phyloP scores from a whole-genome alignment of 192 early-diverging fungal genomes.

The Gonapodya prolifera region DNA sequence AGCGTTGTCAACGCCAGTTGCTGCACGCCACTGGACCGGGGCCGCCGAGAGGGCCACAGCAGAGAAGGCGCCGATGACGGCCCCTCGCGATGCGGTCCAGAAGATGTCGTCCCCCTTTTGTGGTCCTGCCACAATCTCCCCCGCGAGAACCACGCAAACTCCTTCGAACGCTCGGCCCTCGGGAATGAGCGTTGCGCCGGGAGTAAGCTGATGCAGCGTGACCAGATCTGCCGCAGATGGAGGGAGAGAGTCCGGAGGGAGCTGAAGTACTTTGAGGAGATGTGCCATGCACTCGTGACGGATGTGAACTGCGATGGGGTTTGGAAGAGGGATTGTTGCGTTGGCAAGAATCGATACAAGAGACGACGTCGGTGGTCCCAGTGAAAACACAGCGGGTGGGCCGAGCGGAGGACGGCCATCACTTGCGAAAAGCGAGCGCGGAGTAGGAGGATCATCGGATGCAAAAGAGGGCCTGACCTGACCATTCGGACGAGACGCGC shows the following conservation, averaged over 20 bases:
- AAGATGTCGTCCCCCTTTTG: not conserved
- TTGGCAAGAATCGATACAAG: not conserved
- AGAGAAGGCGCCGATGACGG: not conserved
- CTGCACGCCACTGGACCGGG: not conserved
- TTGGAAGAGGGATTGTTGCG: not conserved
- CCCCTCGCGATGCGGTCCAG: not conserved
- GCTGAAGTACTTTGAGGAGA: not conserved
- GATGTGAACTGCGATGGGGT: too few species aligned
- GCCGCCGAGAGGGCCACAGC: not conserved
- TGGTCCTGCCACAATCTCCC: not conserved
- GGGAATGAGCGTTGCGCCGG: not conserved
- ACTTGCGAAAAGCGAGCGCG: too few species aligned
- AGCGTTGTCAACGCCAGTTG: not conserved
- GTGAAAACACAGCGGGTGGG: too few species aligned
- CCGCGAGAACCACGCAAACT: not conserved
- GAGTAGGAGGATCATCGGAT: too few species aligned
- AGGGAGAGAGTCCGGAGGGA: not conserved
- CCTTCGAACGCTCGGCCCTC: not conserved
- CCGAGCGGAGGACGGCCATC: too few species aligned
- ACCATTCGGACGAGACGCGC: not conserved
- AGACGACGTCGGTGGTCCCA: too few species aligned
- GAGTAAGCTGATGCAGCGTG: not conserved
- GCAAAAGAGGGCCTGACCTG: not conserved
- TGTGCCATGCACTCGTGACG: not conserved
- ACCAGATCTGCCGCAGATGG: not conserved